Base-by-base conservation (phyloP, 441 rosid genomes). In the Hura crepitans region DNA sequence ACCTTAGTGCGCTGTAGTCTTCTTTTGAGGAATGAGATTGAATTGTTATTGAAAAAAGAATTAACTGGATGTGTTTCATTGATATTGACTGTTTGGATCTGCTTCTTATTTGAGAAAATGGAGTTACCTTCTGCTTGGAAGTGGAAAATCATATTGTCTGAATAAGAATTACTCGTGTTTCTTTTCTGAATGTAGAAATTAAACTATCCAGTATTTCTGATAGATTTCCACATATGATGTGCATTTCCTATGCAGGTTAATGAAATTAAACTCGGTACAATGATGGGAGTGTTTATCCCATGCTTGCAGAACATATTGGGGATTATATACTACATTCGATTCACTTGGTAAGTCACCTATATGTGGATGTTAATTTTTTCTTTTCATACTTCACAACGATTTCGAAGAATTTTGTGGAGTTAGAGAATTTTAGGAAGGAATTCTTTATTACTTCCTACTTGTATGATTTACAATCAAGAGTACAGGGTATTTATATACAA, bases 221-320 rank as follows among this genome's bases (percentile, higher is more conserved):
- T 68, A 35, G 20, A 66, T 61, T 78, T 79, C 30, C 28, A 18
- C 74, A 71, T 78, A 43, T 77, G 74, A 25, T 80, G 58, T 73
- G 72, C 74, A 55, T 75, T 43, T 76, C 59, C 69, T 43, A 62
- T 85, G 86, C 96, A 96, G 99, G 83, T 81, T 70, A 75, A 80
- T 60, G 89, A 82, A 62, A 73, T 84, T 74, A 93, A 96, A 88
- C 69, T 91, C 84, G 97, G 99, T 51, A 96, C 99, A 59, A 35
- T 96, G 97, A 96, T 96, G 99, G 99, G 99, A 67, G 99, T 96
- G 62, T 96, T 96, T 62, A 81, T 96, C 71, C 99, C 99, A 31
- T 96, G 99, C 83, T 77, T 93, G 85, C 99, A 96, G 85, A 96
- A 85, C 82, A 96, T 96, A 69, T 79, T 96, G 86, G 99, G 99